These are phyloP conservation scores for Fraxinus greggii DNA, from an alignment of 305 asterid genomes.

Conservation along the genomic window DNA sequence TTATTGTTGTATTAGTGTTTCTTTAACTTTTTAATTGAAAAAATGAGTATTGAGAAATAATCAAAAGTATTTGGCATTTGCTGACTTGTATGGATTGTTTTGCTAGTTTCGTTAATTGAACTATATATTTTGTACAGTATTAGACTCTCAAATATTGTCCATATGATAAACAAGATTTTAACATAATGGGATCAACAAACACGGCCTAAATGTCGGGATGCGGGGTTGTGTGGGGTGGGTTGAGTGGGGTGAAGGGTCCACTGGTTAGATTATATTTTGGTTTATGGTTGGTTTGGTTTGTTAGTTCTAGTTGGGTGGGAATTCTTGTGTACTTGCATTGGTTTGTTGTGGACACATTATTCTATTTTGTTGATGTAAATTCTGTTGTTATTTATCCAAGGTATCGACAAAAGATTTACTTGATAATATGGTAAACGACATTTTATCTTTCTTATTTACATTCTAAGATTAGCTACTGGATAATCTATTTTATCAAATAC, in stretches of 20 bases:
- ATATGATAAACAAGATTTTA: not conserved
- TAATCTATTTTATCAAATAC: not conserved
- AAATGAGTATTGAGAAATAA: not conserved
- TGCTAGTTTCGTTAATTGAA: not conserved
- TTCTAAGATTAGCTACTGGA: not conserved
- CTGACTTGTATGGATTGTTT: slow-evolving; percentile 26
- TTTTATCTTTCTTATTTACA: not conserved
- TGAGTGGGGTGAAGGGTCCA: slow-evolving; percentile 29
- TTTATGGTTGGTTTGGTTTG: not conserved
- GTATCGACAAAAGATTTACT: not conserved
- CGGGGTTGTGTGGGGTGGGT: not conserved
- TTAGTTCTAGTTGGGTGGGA: slow-evolving; percentile 21
- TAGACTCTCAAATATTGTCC: slow-evolving; percentile 4
- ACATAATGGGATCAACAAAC: not conserved
- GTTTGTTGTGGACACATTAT: slow-evolving; percentile 17
- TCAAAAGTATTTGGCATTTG: slow-evolving; percentile 20
- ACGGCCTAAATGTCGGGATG: not conserved
- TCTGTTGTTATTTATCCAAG: not conserved
- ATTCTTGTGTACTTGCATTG: slow-evolving; percentile 29
- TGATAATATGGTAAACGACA: not conserved
- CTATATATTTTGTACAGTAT: not conserved
- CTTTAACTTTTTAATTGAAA: slow-evolving; percentile 13
- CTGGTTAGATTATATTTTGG: slow-evolving; percentile 18
- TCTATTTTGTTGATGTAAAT: not conserved
- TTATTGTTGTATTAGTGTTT: slow-evolving; percentile 18